Evolutionary conservation across 768 basidiomycete species (phyloP), one percentile per base, ranked within the genome.

Genomic region (Panaeolus papilionaceus): DNA sequence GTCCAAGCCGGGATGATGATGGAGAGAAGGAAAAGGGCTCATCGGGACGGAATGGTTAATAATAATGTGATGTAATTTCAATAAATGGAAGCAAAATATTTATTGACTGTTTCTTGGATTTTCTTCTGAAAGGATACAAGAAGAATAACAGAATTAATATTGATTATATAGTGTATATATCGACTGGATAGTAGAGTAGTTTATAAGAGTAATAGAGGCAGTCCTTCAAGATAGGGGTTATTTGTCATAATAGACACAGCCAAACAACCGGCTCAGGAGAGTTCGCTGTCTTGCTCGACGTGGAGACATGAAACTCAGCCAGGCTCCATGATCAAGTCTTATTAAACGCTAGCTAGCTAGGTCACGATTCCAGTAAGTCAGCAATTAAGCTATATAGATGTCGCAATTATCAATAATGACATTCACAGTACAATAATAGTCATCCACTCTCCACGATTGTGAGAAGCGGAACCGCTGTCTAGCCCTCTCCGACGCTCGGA

Each of bases 381-480:
- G 54, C 47, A 51, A 51, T 51, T 51, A 51, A 51, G 28, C 54
- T 58, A 58, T 16, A 33, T 14, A 28, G 54, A 33, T 58, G 26
- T 33, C 47, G 47, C 47, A 51, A 51, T 58, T 58, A 58, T 58
- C 54, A 23, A 23, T 58, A 58, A 58, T 58, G 54, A 37, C 54
- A 33, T 37, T 37, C n/a, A 58, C 54, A 58, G 54, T 58, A 58
- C 16, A 33, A 58, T 33, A 33, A 12, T 33, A 58, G 54, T 58
- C 5, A 11, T 33, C 28, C 16, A 11, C 54, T 58, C 54, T 58
- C 64, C 23, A 68, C 61, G 45, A 44, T 64, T 68, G 63, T 64
- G 42, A 49, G 64, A 64, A 64, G 37, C 44, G 37, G 44, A 44
- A 64, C 64, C 64, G 45, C 64, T 64, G 23, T 64, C 44, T 64